Evolutionary conservation across 2,329 filamentous ascomycete genomes (phyloP).

Genomic region (Pestalotiopsis sp.): DNA sequence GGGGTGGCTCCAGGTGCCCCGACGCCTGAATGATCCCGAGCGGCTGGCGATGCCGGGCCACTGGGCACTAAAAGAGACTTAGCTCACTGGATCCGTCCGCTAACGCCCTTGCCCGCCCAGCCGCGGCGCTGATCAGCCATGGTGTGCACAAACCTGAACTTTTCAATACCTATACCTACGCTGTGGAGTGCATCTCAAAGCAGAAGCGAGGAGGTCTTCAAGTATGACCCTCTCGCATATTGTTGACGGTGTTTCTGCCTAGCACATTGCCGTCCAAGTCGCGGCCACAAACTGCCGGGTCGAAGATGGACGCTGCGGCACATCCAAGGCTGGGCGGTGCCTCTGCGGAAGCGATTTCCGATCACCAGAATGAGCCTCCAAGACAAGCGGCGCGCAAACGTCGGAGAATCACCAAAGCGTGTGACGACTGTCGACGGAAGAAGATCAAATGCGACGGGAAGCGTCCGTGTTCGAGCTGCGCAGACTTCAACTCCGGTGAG

Average conservation of each 20-base stretch:
- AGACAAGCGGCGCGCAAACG: constrained; percentile 2
- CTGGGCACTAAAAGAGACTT: neutral
- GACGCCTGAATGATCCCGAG: neutral
- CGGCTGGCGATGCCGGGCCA: neutral
- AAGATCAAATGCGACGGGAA: constrained; percentile 16
- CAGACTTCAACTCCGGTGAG: constrained; percentile 14
- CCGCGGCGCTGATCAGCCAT: neutral
- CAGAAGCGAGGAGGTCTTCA: too few species aligned
- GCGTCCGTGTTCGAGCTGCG: constrained; percentile 14
- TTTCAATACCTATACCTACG: too few species aligned
- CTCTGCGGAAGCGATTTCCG: neutral
- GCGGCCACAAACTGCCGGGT: neutral
- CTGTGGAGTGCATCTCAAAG: too few species aligned
- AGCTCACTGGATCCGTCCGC: neutral
- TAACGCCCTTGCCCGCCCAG: neutral
- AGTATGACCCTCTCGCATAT: neutral
- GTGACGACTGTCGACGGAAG: constrained; percentile 14
- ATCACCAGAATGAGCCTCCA: neutral
- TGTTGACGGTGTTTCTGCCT: neutral
- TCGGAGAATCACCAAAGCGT: constrained; percentile 9
- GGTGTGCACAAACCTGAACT: too few species aligned
- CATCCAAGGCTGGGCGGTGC: neutral
- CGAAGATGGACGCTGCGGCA: neutral
- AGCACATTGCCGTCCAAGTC: neutral
- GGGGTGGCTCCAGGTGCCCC: neutral